Percentiles rank a stretch among this genome's conserved stretches.
These are phyloP conservation scores for Oxyria digyna DNA, from an alignment of 148 eudicot genomes.

Conservation along the genomic window DNA sequence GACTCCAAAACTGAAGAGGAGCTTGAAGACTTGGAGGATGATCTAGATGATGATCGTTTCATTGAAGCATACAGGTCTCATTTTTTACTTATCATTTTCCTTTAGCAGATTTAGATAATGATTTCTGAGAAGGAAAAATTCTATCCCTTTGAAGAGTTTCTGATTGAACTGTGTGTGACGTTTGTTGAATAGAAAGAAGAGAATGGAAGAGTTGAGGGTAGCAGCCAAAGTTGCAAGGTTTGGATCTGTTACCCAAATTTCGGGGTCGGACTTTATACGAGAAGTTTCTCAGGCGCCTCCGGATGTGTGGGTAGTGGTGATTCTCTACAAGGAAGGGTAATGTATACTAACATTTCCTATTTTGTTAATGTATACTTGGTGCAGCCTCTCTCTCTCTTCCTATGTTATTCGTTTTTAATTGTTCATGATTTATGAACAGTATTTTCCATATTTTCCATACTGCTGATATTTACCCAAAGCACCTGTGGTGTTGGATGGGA, in stretches of 20 bases:
- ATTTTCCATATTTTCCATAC: not conserved
- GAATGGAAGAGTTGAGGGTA: slow-evolving; percentile 69
- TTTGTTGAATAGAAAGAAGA: slow-evolving; percentile 51
- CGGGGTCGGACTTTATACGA: slow-evolving; percentile 89
- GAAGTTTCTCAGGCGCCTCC: slow-evolving; percentile 92
- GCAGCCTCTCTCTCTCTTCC: not conserved
- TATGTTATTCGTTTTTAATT: not conserved
- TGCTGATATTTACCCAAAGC: not conserved
- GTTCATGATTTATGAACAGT: not conserved
- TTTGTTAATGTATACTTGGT: not conserved
- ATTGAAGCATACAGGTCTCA: slow-evolving; percentile 67
- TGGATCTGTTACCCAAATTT: slow-evolving; percentile 67
- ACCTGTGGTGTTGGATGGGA: not conserved
- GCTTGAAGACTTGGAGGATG: slow-evolving; percentile 87
- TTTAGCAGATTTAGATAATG: not conserved
- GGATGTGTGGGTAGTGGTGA: slow-evolving; percentile 84
- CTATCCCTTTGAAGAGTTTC: not conserved
- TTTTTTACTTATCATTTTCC: slow-evolving; percentile 24
- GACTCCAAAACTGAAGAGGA: slow-evolving; percentile 69
- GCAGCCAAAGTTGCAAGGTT: slow-evolving; percentile 58
- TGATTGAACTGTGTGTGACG: slow-evolving; percentile 3
- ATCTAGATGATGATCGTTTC: slow-evolving; percentile 82
- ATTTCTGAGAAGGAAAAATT: not conserved
- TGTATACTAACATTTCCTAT: not conserved
- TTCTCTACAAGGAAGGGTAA: slow-evolving; percentile 90